Base-by-base conservation (phyloP, 192 early-diverging fungal species). In the Coemansia sp. region DNA sequence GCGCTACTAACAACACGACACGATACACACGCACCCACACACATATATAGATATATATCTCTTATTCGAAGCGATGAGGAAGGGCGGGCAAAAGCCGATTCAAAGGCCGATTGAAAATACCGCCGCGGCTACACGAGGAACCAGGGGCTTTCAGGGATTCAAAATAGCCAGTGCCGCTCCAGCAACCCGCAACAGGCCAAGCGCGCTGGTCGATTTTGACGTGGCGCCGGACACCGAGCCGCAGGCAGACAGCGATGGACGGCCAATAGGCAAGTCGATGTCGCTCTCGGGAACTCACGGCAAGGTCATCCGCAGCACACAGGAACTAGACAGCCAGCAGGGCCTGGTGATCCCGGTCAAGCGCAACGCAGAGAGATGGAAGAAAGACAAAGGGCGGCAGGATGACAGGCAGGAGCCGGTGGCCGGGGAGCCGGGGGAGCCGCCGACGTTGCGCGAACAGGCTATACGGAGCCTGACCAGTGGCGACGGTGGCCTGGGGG, bases 341-440 rank as follows among this genome's bases (percentile, higher is more conserved):
- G n/a, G n/a, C n/a, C 67, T 74, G 3, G 72, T 74, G n/a, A 75
- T 75, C 18, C 68, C 68, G 0, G 67, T 51, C 0, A 66, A 63
- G 48, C 48, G 57, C 13, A 70, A 75, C 42, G 39, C 30, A 9
- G 58, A 75, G 27, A 62, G 68, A 68, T 63, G 69, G 72, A 50
- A 63, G 39, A 34, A 23, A 32, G 23, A 23, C 24, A 29, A 24
- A 48, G 34, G n/a, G 7, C 5, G 4, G n/a, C 8, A 42, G 13
- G 14, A 42, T 16, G 11, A 16, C 2, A 13, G 2, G 39, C 3
- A 42, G 39, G 11, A 42, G n/a, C n/a, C n/a, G n/a, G n/a, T n/a
- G n/a, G n/a, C n/a, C n/a, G n/a, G n/a, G 11, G 14, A 42, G 39
- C 3, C 39, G 24, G 34, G 47, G 13, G 18, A 24, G 23, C 7